Evolutionary conservation across 1,284 basidiomycete species (phyloP).

Genomic region (Papiliotrema nemorosa): DNA sequence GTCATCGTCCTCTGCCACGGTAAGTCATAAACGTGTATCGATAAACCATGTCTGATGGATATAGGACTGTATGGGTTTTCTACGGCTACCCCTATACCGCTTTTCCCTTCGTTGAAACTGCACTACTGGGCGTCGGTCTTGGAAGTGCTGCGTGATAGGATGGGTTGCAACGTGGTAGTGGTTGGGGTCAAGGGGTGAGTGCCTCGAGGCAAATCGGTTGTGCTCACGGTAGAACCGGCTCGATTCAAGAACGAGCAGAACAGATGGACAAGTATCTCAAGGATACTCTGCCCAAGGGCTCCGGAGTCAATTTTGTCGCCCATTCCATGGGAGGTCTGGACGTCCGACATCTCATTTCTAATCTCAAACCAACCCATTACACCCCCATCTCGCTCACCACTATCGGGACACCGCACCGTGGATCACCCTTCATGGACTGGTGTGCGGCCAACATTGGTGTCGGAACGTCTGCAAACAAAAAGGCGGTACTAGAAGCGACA

Average conservation of each 20-base stretch:
- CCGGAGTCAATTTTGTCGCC: slow-evolving; percentile 86
- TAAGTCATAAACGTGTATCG: slow-evolving; percentile 48
- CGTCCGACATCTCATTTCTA: slow-evolving; percentile 83
- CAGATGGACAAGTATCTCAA: slow-evolving; percentile 72
- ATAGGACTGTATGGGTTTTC: slow-evolving; percentile 89
- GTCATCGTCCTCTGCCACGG: slow-evolving; percentile 95
- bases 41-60: not conserved
- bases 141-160: slow-evolving; percentile 70
- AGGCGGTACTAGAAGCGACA: slow-evolving; percentile 12
- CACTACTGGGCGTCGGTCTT: slow-evolving; percentile 96
- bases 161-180: slow-evolving; percentile 92
- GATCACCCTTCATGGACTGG: slow-evolving; percentile 99
- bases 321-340: slow-evolving; percentile 97
- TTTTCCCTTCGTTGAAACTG: slow-evolving; percentile 60
- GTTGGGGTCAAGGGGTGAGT: slow-evolving; percentile 86
- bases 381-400: slow-evolving; percentile 82
- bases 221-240: slow-evolving; percentile 69
- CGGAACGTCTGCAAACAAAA: slow-evolving; percentile 51
- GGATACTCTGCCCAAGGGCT: slow-evolving; percentile 58
- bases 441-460: slow-evolving; percentile 87
- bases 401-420: slow-evolving; percentile 89
- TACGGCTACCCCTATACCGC: slow-evolving; percentile 71
- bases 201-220: not conserved
- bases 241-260: slow-evolving; percentile 77
- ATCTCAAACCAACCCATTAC: slow-evolving; percentile 78